Evolutionary conservation across 306 rosid species (phyloP).

Genomic region (Senna tora): DNA sequence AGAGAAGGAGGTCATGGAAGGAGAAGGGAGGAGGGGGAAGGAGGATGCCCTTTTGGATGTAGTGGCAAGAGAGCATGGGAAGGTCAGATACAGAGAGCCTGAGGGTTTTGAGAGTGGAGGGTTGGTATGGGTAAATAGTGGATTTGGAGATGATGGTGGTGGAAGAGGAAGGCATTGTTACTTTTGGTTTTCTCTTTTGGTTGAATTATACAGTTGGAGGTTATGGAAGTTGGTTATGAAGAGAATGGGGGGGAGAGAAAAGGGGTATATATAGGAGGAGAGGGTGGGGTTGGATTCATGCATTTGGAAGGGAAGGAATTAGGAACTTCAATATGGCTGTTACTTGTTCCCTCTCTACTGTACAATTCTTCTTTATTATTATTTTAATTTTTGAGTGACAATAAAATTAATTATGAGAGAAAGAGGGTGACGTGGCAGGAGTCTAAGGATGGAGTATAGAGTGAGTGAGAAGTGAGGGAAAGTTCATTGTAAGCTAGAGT

Average conservation of each 20-base stretch:
- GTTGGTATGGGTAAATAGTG: slow-evolving; percentile 44
- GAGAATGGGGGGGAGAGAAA: background rate
- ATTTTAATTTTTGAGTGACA: no score
- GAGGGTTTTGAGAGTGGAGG: slow-evolving; percentile 45
- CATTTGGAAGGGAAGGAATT: background rate
- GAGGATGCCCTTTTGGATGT: slow-evolving; percentile 69
- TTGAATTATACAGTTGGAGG: background rate
- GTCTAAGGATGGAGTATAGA: no score
- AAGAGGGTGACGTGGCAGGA: no score
- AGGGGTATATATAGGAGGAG: slow-evolving; percentile 31
- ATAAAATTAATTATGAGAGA: no score
- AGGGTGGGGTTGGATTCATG: slow-evolving; percentile 41
- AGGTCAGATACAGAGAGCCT: slow-evolving; percentile 69
- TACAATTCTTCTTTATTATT: background rate
- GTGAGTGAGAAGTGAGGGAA: no score
- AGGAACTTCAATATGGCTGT: background rate
- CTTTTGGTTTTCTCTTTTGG: no score
- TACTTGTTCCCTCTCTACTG: background rate
- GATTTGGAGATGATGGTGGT: slow-evolving; percentile 47
- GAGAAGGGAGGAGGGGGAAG: slow-evolving; percentile 50
- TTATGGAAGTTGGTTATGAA: slow-evolving; percentile 3
- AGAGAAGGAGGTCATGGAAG: slow-evolving; percentile 42
- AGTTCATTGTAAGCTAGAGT: no score
- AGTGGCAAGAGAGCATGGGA: slow-evolving; percentile 72
- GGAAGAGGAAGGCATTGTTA: slow-evolving; percentile 55